A percentile compares a stretch with the other conserved stretches of the same genome.
Conservation (phyloP, 192 early-diverging fungal genomes). For the Coemansia sp. region DNA sequence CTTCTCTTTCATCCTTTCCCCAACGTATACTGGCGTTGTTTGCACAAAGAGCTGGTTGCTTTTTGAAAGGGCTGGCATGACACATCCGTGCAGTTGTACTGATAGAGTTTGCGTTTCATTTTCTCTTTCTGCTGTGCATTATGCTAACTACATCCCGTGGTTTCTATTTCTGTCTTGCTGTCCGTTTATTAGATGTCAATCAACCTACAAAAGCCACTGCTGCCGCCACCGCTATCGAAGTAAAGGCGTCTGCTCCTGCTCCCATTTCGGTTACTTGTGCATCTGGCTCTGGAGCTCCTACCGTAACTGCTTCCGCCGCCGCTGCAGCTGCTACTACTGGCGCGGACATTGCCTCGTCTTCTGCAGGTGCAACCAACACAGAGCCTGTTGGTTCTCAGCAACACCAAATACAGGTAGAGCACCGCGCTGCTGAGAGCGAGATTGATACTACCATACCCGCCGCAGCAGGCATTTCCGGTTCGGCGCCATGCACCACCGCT, state of each 20-base stretch:
- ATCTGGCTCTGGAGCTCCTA: conserved; percentile 3
- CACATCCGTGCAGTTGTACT: neutral
- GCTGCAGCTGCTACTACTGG: conserved; percentile 16
- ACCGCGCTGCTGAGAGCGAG: neutral
- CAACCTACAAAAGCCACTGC: conserved; percentile 28
- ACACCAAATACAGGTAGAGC: neutral
- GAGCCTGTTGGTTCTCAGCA: neutral
- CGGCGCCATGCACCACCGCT: conserved; percentile 25
- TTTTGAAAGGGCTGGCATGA: neutral
- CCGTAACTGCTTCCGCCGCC: conserved; percentile 11
- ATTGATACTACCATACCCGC: neutral
- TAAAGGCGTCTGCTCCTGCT: conserved; percentile 11
- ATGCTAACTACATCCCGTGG: neutral
- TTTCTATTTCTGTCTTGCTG: conserved; percentile 12
- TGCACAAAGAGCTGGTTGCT: neutral
- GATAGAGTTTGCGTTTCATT: neutral
- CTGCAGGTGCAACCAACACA: neutral
- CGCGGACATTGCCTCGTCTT: conserved; percentile 1
- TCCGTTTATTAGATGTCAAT: conserved; percentile 33
- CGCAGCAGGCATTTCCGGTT: conserved; percentile 15
- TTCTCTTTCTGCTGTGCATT: neutral
- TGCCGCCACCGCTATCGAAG: conserved; percentile 13
- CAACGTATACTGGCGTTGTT: neutral
- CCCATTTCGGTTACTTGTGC: conserved; percentile 17
- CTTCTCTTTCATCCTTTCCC: conserved; percentile 7